These are phyloP conservation scores for Cutaneotrichosporon sp. DNA, from an alignment of 1,284 basidiomycete genomes.

Conservation along the genomic window DNA sequence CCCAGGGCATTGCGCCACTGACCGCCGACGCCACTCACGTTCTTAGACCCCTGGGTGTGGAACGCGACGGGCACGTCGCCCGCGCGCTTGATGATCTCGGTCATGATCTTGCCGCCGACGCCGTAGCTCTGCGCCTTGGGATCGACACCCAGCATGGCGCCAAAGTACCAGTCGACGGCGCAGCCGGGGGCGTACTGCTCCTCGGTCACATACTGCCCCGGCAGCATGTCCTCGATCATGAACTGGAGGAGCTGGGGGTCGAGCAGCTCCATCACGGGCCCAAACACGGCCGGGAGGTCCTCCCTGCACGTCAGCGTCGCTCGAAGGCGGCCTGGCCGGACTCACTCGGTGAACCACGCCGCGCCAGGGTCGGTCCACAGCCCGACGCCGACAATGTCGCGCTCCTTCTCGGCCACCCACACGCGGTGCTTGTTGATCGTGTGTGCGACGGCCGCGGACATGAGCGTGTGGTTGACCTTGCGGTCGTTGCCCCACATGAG, in stretches of 20 bases:
- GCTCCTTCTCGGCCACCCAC: slow-evolving; percentile 8
- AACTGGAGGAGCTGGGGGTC: slow-evolving; percentile 36
- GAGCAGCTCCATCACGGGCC: not conserved
- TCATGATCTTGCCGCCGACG: slow-evolving; percentile 10
- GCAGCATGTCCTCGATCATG: slow-evolving; percentile 65
- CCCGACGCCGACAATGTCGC: slow-evolving; percentile 6
- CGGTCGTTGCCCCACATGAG: slow-evolving; percentile 8
- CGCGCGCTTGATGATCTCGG: not conserved
- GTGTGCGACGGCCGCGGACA: not conserved
- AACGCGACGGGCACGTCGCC: slow-evolving; percentile 6
- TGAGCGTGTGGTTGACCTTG: slow-evolving; percentile 9
- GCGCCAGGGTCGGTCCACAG: slow-evolving; percentile 9
- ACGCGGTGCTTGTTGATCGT: slow-evolving; percentile 6
- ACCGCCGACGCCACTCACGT: too few species aligned
- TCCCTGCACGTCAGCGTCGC: slow-evolving; percentile 2
- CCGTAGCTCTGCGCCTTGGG: slow-evolving; percentile 13
- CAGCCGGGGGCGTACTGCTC: slow-evolving; percentile 53
- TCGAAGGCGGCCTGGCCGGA: not conserved
- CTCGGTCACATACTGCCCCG: slow-evolving; percentile 45
- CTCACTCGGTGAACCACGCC: slow-evolving; percentile 15
- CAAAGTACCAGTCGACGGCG: slow-evolving; percentile 8
- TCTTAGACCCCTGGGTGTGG: slow-evolving; percentile 11
- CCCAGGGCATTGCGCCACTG: too few species aligned
- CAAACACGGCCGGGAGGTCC: not conserved
- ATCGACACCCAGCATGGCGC: slow-evolving; percentile 13